These are phyloP conservation scores for Teunomyces barrocoloradensis DNA, from an alignment of 805 yeast genomes.

Conservation along the genomic window DNA sequence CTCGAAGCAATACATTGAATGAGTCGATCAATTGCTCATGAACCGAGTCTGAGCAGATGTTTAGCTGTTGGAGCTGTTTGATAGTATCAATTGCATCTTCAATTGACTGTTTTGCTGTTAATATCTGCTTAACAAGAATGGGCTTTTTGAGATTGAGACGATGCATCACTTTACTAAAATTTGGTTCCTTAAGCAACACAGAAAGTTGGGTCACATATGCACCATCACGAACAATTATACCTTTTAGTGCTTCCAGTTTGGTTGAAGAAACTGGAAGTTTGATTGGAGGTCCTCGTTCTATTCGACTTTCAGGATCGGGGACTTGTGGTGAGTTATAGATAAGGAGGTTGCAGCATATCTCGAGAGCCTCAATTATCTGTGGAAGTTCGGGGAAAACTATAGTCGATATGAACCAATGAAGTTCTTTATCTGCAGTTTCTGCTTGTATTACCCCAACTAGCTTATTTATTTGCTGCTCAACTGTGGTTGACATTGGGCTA, in stretches of 20 bases:
- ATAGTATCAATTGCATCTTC: conserved; percentile 17
- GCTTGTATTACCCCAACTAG: background rate
- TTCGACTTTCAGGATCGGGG: conserved; percentile 24
- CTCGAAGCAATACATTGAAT: conserved; percentile 25
- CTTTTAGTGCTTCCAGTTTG: conserved; percentile 57
- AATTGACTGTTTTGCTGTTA: conserved; percentile 41
- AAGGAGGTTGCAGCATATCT: conserved; percentile 35
- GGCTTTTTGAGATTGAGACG: conserved; percentile 28
- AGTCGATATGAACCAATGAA: conserved; percentile 29
- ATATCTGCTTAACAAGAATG: conserved; percentile 41
- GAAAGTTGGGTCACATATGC: conserved; percentile 50
- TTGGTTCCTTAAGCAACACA: conserved; percentile 36
- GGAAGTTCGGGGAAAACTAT: conserved; percentile 29
- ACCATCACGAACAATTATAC: conserved; percentile 56
- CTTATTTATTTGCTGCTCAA: conserved; percentile 9
- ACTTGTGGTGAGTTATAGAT: conserved; percentile 36
- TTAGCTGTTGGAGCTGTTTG: background rate
- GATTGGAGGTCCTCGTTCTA: conserved; percentile 41
- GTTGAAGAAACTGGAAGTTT: conserved; percentile 58
- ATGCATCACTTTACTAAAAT: conserved; percentile 32
- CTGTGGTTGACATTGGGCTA: background rate
- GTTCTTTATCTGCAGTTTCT: conserved; percentile 22
- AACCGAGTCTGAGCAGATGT: conserved; percentile 6
- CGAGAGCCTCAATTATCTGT: conserved; percentile 36
- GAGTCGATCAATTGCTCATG: conserved; percentile 20